Evolutionary conservation across 495 filamentous ascomycete genomes (phyloP).

Genomic region (Xylaria telfairii): DNA sequence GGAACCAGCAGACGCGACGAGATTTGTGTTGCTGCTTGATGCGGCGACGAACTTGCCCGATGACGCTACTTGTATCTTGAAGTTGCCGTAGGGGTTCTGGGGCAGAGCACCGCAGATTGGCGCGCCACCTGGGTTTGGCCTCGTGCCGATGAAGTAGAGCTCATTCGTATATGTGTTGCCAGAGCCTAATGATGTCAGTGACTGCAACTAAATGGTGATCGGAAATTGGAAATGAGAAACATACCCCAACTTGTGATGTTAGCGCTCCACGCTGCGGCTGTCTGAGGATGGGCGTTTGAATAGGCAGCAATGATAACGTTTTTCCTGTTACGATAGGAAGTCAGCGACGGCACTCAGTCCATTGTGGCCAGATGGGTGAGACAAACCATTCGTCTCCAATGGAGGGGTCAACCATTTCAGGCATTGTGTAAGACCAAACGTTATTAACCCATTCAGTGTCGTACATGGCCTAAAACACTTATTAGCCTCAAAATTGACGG

Average conservation of each 20-base stretch:
- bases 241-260: neutral
- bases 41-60: neutral
- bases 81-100: neutral
- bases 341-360: neutral
- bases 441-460: conserved; percentile 2
- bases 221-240: neutral
- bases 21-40: neutral
- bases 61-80: conserved; percentile 1
- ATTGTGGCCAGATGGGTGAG: neutral
- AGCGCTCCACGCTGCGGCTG: neutral
- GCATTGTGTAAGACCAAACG: conserved; percentile 3
- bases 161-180: conserved; percentile 5
- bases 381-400: conserved; percentile 7
- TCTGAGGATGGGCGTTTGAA: neutral
- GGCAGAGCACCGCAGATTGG: conserved; percentile 1
- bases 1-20: neutral
- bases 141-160: neutral
- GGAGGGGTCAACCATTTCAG: neutral
- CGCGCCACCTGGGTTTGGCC: neutral
- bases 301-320: conserved; percentile 3
- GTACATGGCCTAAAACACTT: neutral
- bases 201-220: neutral
- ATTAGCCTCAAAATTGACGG: neutral
- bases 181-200: neutral
- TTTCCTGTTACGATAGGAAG: neutral